Conservation (phyloP, 2,329 filamentous ascomycete genomes). For the Colletotrichum melonis region DNA sequence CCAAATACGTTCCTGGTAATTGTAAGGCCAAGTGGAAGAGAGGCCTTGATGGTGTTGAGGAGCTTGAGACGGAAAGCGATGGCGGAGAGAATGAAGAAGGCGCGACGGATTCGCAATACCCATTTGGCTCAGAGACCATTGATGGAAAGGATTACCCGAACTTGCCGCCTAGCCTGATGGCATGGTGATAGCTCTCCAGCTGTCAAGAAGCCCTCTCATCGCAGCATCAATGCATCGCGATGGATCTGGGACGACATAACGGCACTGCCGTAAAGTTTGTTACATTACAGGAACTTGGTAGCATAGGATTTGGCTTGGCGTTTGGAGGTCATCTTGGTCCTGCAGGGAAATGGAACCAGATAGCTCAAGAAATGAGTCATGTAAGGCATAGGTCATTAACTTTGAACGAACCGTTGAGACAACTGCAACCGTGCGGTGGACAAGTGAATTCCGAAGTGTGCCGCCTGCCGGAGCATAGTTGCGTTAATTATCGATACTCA, state of each 20-base stretch:
- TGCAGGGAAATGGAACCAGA: conserved; percentile 6
- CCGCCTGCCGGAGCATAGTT: neutral
- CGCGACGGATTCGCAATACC: conserved; percentile 42
- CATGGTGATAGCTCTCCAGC: conserved; percentile 26
- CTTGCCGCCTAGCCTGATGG: conserved; percentile 46
- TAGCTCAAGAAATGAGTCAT: conserved; percentile 9
- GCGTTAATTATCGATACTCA: too few relatives aligned
- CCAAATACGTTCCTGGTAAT: conserved; percentile 60
- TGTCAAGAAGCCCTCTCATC: neutral
- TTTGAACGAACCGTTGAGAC: neutral
- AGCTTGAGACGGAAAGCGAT: conserved; percentile 36
- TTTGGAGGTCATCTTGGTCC: conserved; percentile 13
- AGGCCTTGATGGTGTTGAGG: conserved; percentile 37
- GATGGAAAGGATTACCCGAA: conserved; percentile 54
- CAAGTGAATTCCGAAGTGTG: neutral
- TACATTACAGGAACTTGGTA: conserved; percentile 5
- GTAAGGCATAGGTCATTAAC: neutral
- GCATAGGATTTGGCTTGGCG: conserved; percentile 20
- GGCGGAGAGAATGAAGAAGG: conserved; percentile 30
- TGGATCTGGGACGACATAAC: neutral
- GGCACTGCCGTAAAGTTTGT: conserved; percentile 2
- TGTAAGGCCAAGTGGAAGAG: conserved; percentile 61
- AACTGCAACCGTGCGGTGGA: neutral
- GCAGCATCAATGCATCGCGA: neutral
- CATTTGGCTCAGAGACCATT: conserved; percentile 51